These are phyloP conservation scores for Xenoacremonium recifei DNA, from an alignment of 2,329 filamentous ascomycete species.

Conservation along the genomic window DNA sequence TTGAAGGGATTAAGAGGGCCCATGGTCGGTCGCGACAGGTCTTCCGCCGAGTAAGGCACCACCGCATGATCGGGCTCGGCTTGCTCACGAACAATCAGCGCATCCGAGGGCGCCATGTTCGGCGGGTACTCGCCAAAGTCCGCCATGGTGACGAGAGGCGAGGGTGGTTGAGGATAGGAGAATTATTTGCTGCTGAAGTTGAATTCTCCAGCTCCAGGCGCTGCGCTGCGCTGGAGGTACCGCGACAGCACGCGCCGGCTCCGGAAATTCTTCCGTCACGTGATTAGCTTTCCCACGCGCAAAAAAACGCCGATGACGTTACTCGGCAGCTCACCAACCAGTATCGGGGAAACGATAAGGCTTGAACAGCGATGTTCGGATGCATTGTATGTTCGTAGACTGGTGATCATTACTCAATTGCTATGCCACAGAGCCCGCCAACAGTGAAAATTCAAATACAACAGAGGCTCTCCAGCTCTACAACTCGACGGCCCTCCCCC, in stretches of 20 bases:
- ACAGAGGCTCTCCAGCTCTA: conserved; percentile 16
- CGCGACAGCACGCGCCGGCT: no score
- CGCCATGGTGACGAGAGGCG: conserved; percentile 57
- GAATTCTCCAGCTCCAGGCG: no score
- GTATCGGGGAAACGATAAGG: no score
- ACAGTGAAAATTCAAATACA: conserved; percentile 12
- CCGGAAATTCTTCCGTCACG: no score
- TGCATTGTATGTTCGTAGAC: no score
- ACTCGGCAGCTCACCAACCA: no score
- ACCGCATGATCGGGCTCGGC: conserved; percentile 58
- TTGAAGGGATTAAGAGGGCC: conserved; percentile 78
- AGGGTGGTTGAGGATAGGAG: no score
- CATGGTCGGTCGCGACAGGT: conserved; percentile 62
- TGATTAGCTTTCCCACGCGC: no score
- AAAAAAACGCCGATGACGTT: no score
- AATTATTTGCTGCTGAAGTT: no score
- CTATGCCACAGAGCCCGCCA: conserved; percentile 19
- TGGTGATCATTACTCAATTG: conserved; percentile 32
- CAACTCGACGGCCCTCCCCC: conserved; percentile 19
- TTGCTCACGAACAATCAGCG: conserved; percentile 57
- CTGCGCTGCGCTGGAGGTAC: no score
- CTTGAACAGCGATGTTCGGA: no score
- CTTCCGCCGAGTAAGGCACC: conserved; percentile 67
- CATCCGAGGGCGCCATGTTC: conserved; percentile 64
- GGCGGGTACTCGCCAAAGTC: conserved; percentile 64